Percentiles rank a stretch among this genome's conserved stretches.
Evolutionary conservation across 2,329 filamentous ascomycete species (phyloP).

Genomic region (Colletotrichum phormii): DNA sequence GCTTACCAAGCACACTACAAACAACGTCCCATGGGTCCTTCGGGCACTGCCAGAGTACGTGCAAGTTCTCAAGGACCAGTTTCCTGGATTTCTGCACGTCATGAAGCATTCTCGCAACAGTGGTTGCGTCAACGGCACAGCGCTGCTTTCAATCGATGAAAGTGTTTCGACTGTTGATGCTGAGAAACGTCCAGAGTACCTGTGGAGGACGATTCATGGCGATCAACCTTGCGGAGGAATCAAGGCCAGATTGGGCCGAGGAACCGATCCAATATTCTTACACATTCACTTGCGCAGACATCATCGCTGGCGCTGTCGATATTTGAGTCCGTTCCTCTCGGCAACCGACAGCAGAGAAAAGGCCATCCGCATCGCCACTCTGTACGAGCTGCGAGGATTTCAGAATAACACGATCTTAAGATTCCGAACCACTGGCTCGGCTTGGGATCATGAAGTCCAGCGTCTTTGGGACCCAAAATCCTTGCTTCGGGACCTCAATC

Average conservation of each 20-base stretch:
- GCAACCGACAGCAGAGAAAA: background rate
- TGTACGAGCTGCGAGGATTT: background rate
- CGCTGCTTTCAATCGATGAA: background rate
- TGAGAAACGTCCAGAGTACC: fast-evolving
- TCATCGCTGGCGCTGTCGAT: background rate
- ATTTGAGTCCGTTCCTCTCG: conserved; percentile 3
- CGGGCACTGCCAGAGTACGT: background rate
- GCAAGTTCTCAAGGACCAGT: background rate
- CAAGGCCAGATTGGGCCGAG: background rate
- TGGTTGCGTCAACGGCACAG: background rate
- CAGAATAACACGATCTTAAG: background rate
- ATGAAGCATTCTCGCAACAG: background rate
- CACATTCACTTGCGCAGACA: conserved; percentile 8
- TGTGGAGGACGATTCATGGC: background rate
- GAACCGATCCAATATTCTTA: background rate
- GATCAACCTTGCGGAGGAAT: background rate
- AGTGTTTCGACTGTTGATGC: background rate
- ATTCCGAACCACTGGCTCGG: background rate
- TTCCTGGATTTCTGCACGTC: background rate
- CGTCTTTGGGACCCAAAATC: background rate
- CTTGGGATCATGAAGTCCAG: background rate
- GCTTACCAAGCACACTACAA: background rate
- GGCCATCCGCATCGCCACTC: background rate
- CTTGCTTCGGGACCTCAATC: background rate
- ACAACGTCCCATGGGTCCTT: background rate